Conservation (phyloP, 1,284 basidiomycete species). For the Nidula niveotomentosa region DNA sequence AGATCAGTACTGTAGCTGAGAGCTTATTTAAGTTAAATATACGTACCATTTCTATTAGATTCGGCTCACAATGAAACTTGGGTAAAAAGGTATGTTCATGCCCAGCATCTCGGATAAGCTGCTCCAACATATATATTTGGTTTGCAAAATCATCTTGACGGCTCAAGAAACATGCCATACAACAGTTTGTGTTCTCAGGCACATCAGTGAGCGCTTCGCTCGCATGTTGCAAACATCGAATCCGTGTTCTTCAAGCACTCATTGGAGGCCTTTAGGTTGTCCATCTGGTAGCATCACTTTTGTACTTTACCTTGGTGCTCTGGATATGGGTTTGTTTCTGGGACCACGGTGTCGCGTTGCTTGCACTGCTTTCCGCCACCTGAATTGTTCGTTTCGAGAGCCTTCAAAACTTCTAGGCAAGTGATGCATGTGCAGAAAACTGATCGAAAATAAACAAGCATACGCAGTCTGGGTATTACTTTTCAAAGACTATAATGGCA, state of each 20-base stretch:
- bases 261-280: conserved; percentile 26
- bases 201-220: conserved; percentile 23
- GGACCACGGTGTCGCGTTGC: conserved; percentile 24
- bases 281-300: conserved; percentile 21
- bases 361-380: conserved; percentile 23
- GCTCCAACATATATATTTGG: conserved; percentile 16
- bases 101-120: neutral
- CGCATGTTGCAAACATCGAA: conserved; percentile 19
- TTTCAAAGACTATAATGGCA: conserved; percentile 19
- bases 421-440: conserved; percentile 25
- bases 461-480: conserved; percentile 15
- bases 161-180: conserved; percentile 27
- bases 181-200: conserved; percentile 25
- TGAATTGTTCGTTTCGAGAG: conserved; percentile 27
- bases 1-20: neutral
- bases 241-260: conserved; percentile 26
- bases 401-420: conserved; percentile 22
- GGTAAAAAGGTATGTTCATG: neutral
- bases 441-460: conserved; percentile 29
- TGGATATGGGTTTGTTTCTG: conserved; percentile 19
- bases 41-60: conserved; percentile 2
- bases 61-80: conserved; percentile 2
- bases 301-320: conserved; percentile 17
- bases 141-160: conserved; percentile 32
- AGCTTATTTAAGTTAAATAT: conserved; percentile 6